Evolutionary conservation across 345 rosid genomes (phyloP), one percentile per base, ranked within the genome.

Genomic region (Camelina hispida): DNA sequence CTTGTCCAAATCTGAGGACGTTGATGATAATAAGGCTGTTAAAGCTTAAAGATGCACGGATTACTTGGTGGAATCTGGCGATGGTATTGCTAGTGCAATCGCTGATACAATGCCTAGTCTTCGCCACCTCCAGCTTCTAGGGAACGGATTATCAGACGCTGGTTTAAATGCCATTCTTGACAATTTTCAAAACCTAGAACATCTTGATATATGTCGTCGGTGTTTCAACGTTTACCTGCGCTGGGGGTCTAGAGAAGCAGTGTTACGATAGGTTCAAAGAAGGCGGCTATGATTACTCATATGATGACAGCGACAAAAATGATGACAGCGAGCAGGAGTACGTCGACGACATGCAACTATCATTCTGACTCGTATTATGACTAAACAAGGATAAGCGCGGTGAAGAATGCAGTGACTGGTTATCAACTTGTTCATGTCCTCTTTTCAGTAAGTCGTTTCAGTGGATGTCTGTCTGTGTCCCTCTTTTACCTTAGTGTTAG

Each of bases 201-300:
- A 66, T 6, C 59, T 66, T 51, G 59, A 51, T 66, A 18, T 66
- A 35, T 60, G 59, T 59, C 60, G 59, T 59, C 35, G 14, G 5
- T 51, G 60, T 51, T 66, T 34, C 15, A 18, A 51, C 6, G 3
- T 51, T 51, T 13, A 35, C 18, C 47, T 66, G 34, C 47, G n/a
- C 2, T 5, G 48, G 71, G 2, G 32, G 35, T 20, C 4, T 18
- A 18, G 18, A 35, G 35, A 35, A 66, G 48, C 47, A 58, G 47
- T 66, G 71, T 51, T 66, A 12, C 34, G 47, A 51, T 32, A 66
- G 60, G 59, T 35, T 67, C 61, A 37, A 67, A 67, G 48, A 23
- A 23, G 25, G 25, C 25, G 25, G 25, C 25, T 23, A 9, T 11
- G 42, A 37, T 37, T 37, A 37, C 42, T 37, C 42, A 9, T 37